phyloP scores from a whole-genome alignment of 2,329 filamentous ascomycete species.

The Aspergillus sp. region DNA sequence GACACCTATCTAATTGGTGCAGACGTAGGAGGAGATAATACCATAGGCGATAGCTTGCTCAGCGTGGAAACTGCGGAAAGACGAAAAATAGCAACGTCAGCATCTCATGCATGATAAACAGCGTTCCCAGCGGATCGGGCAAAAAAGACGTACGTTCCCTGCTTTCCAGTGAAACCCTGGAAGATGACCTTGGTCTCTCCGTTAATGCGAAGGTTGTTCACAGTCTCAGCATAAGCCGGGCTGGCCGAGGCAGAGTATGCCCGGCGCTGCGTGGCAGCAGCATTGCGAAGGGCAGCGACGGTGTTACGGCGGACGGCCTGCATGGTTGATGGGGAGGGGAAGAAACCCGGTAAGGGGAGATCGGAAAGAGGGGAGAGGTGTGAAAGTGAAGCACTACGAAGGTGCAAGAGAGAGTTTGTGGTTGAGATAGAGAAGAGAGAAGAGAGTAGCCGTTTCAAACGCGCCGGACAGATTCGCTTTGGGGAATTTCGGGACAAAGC shows the following conservation, averaged over 20 bases:
- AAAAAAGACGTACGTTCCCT: conserved; percentile 75
- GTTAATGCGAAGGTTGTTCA: conserved; percentile 90
- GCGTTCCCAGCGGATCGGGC: neutral
- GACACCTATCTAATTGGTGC: conserved; percentile 7
- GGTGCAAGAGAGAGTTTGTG: conserved; percentile 11
- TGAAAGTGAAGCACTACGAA: neutral
- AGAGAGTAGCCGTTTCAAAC: conserved; percentile 19
- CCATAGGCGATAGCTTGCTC: conserved; percentile 98
- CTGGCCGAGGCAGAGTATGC: conserved; percentile 68
- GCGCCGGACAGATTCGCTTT: conserved; percentile 26
- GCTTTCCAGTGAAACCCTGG: conserved; percentile 97
- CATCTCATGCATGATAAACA: conserved; percentile 20
- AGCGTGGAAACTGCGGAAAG: conserved; percentile 78
- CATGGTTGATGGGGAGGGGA: conserved; percentile 55
- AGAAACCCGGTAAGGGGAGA: conserved; percentile 21
- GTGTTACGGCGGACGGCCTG: conserved; percentile 78
- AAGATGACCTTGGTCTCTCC: conserved; percentile 89
- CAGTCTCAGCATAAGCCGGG: conserved; percentile 64
- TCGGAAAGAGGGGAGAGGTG: conserved; percentile 17
- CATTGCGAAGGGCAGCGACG: conserved; percentile 67
- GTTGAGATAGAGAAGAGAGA: conserved; percentile 19
- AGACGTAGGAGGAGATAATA: conserved; percentile 47
- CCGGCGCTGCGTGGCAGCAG: conserved; percentile 64
- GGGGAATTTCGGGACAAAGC: conserved; percentile 37
- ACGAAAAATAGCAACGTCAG: conserved; percentile 32